phyloP scores from a whole-genome alignment of 352 stramenopile genomes.

The Globisporangium echinulatum region DNA sequence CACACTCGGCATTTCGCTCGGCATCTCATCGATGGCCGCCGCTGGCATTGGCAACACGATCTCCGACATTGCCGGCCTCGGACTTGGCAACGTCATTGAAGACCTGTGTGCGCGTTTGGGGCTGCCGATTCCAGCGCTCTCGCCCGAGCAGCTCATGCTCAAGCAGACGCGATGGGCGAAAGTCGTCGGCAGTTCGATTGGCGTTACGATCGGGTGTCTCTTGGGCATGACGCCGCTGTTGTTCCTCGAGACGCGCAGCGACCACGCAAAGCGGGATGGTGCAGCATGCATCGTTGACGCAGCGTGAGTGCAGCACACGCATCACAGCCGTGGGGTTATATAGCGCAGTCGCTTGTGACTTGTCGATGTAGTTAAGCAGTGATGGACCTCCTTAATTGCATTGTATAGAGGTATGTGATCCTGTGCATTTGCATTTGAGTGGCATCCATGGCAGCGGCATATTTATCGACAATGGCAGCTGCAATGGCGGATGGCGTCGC shows the following conservation, averaged over 20 bases:
- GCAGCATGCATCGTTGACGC: conserved; percentile 1
- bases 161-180: conserved; percentile 63
- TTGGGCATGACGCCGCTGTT: conserved; percentile 71
- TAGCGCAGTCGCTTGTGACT: neutral
- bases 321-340: neutral
- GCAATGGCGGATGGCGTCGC: conserved; percentile 25
- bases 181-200: conserved; percentile 53
- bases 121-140: conserved; percentile 52
- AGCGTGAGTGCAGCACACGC: neutral
- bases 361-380: too few species aligned
- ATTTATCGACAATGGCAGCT: neutral
- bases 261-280: conserved; percentile 14
- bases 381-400: too few species aligned
- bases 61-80: conserved; percentile 56
- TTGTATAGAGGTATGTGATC: too few species aligned
- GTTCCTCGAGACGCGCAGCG: conserved; percentile 62
- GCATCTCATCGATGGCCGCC: conserved; percentile 85
- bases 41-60: conserved; percentile 85
- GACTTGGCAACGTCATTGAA: conserved; percentile 79
- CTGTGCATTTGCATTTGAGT: too few species aligned
- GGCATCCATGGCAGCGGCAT: neutral
- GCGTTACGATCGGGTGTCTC: conserved; percentile 70
- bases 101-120: conserved; percentile 61
- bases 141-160: conserved; percentile 56
- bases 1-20: conserved; percentile 70